These are phyloP conservation scores for Paradendryphiella salina DNA, from an alignment of 2,329 filamentous ascomycete species.

Conservation along the genomic window DNA sequence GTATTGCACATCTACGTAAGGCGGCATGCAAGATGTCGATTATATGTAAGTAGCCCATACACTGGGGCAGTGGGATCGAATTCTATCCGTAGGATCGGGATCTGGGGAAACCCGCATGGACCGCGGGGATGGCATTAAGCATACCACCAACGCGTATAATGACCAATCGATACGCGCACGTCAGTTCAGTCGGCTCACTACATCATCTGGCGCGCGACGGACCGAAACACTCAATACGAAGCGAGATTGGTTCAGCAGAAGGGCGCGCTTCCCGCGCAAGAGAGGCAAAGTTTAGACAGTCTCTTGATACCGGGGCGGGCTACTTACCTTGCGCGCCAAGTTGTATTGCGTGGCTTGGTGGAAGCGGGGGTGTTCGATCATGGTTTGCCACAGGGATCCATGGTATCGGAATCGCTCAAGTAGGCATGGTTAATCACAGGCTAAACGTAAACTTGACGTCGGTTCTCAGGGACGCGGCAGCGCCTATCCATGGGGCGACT, in stretches of 20 bases:
- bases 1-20: not conserved
- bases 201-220: not conserved
- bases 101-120: slow-evolving; percentile 7
- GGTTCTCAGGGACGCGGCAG: too few species aligned
- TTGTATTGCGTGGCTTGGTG: not conserved
- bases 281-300: not conserved
- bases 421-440: slow-evolving; percentile 1
- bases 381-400: not conserved
- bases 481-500: not conserved
- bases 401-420: slow-evolving; percentile 1
- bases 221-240: not conserved
- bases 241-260: slow-evolving; percentile 2
- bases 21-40: slow-evolving; percentile 1
- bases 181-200: not conserved
- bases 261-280: not conserved
- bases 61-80: slow-evolving; percentile 3
- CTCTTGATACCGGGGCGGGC: too few species aligned
- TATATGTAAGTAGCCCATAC: not conserved
- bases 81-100: not conserved
- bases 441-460: slow-evolving; percentile 11
- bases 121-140: not conserved
- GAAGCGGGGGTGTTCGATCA: not conserved
- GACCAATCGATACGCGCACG: not conserved
- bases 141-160: not conserved
- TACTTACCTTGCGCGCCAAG: slow-evolving; percentile 2